Percentiles rank a stretch among this genome's conserved stretches.
These are phyloP conservation scores for Clathrospora elynae DNA, from an alignment of 2,329 filamentous ascomycete genomes.

Conservation along the genomic window DNA sequence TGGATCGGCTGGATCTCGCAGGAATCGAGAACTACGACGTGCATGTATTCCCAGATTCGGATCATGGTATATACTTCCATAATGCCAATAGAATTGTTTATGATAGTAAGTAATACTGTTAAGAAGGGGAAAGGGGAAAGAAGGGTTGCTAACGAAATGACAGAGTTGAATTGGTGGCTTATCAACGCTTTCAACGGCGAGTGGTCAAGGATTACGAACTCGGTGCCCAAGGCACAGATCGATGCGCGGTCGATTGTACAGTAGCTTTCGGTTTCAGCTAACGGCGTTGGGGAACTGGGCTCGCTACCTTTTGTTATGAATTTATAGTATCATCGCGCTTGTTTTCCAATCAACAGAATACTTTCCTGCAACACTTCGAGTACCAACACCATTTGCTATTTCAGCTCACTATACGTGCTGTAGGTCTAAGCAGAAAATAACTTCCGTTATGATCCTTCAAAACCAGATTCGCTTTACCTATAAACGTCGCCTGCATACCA, in stretches of 20 bases:
- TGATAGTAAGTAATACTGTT: constrained; percentile 70
- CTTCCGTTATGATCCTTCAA: no score
- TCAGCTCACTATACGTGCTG: no score
- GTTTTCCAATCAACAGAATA: no score
- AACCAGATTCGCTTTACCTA: no score
- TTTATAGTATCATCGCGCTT: no score
- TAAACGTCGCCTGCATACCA: no score
- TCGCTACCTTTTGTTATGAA: no score
- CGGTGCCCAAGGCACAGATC: constrained; percentile 52
- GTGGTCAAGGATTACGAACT: constrained; percentile 69
- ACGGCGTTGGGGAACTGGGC: no score
- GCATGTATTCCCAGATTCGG: constrained; percentile 93
- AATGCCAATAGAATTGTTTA: constrained; percentile 91
- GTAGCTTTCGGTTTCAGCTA: no score
- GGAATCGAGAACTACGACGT: constrained; percentile 93
- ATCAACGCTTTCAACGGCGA: constrained; percentile 98
- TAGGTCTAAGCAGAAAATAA: no score
- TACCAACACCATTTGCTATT: no score
- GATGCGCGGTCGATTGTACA: constrained; percentile 26
- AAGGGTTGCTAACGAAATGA: constrained; percentile 6
- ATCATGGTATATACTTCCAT: constrained; percentile 94
- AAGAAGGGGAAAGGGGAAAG: background rate
- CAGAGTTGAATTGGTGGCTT: constrained; percentile 85
- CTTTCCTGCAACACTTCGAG: no score
- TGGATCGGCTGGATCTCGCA: constrained; percentile 83